Conservation (phyloP, 148 eudicot genomes). For the Spergularia marina region DNA sequence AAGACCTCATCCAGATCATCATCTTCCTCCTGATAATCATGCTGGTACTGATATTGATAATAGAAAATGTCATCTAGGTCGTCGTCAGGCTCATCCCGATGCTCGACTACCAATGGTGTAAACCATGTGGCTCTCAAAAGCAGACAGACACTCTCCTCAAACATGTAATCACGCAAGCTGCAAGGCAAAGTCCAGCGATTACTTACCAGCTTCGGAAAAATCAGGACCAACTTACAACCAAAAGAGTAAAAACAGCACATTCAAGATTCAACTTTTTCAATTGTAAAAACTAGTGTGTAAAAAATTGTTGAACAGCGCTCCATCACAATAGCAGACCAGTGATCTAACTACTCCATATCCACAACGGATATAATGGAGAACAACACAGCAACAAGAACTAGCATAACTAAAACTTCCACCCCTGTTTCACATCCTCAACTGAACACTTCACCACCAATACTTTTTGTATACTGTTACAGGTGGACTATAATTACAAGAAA, state of each 20-base stretch:
- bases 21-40: conserved; percentile 45
- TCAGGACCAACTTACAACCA: not conserved
- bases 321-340: not conserved
- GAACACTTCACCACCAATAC: not conserved
- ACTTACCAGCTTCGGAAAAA: conserved; percentile 7
- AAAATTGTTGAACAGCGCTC: too few species aligned
- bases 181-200: conserved; percentile 10
- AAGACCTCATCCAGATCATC: conserved; percentile 61
- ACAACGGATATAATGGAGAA: not conserved
- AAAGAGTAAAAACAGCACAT: not conserved
- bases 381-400: too few species aligned
- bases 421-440: not conserved
- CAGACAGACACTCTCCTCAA: conserved; percentile 82
- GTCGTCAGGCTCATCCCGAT: conserved; percentile 43
- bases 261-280: not conserved
- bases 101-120: conserved; percentile 58
- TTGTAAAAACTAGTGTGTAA: not conserved
- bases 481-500: not conserved
- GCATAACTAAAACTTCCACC: too few species aligned
- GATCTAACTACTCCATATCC: not conserved
- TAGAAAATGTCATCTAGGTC: conserved; percentile 42
- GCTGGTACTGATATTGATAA: conserved; percentile 38
- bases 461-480: not conserved
- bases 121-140: conserved; percentile 85
- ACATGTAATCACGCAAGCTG: conserved; percentile 84